These are phyloP conservation scores for Paramarasmius palmivorus DNA, from an alignment of 1,284 basidiomycete species.

Conservation along the genomic window DNA sequence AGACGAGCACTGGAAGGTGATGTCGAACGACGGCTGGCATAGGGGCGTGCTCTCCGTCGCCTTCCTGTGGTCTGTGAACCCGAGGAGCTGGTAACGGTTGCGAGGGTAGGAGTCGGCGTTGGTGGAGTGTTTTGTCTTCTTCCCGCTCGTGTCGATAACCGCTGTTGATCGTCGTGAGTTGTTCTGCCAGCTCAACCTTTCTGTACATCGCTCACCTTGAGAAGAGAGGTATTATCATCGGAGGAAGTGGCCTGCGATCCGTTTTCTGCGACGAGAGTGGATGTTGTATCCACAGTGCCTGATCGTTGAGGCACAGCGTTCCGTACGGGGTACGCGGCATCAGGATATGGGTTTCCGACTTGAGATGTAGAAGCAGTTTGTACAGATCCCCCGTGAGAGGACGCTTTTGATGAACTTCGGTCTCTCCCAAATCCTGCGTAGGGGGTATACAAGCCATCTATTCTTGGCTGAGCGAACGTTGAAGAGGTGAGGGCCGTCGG, in stretches of 20 bases:
- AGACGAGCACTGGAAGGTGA: conserved; percentile 7
- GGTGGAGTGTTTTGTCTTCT: background rate
- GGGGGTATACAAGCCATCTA: conserved; percentile 5
- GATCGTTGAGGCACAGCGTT: conserved; percentile 14
- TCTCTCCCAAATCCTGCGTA: conserved; percentile 10
- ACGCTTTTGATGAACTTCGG: conserved; percentile 6
- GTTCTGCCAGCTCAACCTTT: background rate
- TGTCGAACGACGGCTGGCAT: background rate
- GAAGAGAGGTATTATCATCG: background rate
- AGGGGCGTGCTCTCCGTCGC: too few relatives aligned
- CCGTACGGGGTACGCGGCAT: conserved; percentile 4
- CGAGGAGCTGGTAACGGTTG: background rate
- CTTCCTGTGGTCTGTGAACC: background rate
- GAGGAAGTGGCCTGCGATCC: conserved; percentile 15
- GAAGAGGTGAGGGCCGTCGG: background rate
- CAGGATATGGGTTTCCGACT: conserved; percentile 8
- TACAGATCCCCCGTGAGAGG: too few relatives aligned
- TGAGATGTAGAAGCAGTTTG: background rate
- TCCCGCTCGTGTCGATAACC: too few relatives aligned
- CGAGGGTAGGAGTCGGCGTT: background rate
- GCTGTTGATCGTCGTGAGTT: background rate
- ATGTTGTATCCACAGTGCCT: conserved; percentile 18
- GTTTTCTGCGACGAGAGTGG: conserved; percentile 27
- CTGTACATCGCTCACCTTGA: background rate
- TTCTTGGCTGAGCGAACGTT: background rate